Evolutionary conservation across 169 alveolate genomes (phyloP).

Genomic region (Miamiensis avidus): DNA sequence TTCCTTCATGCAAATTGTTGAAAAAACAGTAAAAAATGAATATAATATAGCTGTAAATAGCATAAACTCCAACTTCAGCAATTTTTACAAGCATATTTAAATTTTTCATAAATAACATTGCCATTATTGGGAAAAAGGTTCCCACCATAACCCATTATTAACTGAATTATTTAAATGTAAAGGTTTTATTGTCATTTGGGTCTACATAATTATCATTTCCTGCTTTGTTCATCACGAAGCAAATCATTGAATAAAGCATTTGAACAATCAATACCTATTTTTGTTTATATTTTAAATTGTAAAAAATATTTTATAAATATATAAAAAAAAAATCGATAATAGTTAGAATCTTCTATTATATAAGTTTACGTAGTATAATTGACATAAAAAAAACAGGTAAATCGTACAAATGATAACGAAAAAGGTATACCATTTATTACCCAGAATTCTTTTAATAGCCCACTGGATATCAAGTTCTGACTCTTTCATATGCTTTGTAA

Average conservation of each 20-base stretch:
- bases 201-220: not conserved
- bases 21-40: constrained; percentile 13
- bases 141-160: not conserved
- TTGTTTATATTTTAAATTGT: too few species aligned
- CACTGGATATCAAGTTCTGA: constrained; percentile 16
- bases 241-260: constrained; percentile 9
- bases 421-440: constrained; percentile 2
- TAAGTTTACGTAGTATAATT: not conserved
- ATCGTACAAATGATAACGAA: not conserved
- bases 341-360: not conserved
- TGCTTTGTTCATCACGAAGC: not conserved
- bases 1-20: not conserved
- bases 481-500: constrained; percentile 2
- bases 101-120: not conserved
- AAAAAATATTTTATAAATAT: too few species aligned
- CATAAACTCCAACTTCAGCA: constrained; percentile 20
- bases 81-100: constrained; percentile 4
- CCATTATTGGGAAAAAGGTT: constrained; percentile 2
- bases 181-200: not conserved
- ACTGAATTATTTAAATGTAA: not conserved
- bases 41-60: constrained; percentile 11
- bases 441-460: constrained; percentile 9
- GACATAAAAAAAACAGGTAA: not conserved
- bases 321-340: too few species aligned
- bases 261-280: not conserved